phyloP scores from a whole-genome alignment of 2,329 filamentous ascomycete genomes.

The Neurospora sp. region DNA sequence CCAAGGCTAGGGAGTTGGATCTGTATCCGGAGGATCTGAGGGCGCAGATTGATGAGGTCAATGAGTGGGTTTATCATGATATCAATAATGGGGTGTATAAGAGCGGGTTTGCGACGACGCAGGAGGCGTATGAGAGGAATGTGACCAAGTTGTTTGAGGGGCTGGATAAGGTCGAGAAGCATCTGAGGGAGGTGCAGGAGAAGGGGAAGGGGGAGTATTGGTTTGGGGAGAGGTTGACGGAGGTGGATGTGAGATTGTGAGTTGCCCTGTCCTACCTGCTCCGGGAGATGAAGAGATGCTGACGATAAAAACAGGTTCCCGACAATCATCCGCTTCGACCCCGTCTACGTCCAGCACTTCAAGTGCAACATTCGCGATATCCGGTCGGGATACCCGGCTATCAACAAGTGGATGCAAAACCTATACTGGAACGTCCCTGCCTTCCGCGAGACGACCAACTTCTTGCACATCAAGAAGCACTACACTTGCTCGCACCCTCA shows the following conservation, averaged over 20 bases:
- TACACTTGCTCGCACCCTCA: constrained; percentile 53
- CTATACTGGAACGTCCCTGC: constrained; percentile 77
- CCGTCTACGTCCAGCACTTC: constrained; percentile 80
- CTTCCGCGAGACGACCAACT: constrained; percentile 77
- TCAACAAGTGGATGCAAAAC: constrained; percentile 73
- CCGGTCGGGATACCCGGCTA: constrained; percentile 67
- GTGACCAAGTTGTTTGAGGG: constrained; percentile 62
- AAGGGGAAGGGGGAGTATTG: constrained; percentile 51
- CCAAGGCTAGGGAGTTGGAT: constrained; percentile 49
- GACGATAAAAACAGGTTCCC: constrained; percentile 38
- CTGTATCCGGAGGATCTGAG: constrained; percentile 60
- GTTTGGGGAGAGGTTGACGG: constrained; percentile 67
- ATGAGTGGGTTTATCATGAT: constrained; percentile 69
- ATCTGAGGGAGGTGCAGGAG: constrained; percentile 36
- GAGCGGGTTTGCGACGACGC: constrained; percentile 75
- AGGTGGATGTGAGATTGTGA: constrained; percentile 68
- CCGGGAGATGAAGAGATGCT: constrained; percentile 1
- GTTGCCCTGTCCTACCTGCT: constrained; percentile 15
- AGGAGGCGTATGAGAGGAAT: constrained; percentile 72
- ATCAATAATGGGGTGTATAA: constrained; percentile 68
- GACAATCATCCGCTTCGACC: constrained; percentile 65
- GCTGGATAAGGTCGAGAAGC: constrained; percentile 66
- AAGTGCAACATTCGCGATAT: constrained; percentile 83
- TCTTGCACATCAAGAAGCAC: constrained; percentile 87
- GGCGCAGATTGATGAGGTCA: constrained; percentile 61